Percentiles rank a stretch among this genome's conserved stretches.
phyloP scores from a whole-genome alignment of 2,329 filamentous ascomycete species.

The Sarocladiaceae sp. region DNA sequence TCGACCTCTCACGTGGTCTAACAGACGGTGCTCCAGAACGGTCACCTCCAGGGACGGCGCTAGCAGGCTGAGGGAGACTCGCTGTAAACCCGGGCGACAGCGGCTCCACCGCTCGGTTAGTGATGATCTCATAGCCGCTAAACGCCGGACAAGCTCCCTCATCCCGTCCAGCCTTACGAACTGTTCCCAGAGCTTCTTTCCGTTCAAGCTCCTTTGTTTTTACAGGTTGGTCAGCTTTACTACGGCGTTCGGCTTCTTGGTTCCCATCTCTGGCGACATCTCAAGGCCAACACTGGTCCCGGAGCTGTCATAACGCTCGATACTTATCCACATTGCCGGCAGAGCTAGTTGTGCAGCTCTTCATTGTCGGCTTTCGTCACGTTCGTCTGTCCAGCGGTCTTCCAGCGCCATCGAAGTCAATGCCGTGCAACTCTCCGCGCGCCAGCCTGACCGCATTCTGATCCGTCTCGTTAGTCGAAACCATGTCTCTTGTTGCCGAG shows the following conservation, averaged over 20 bases:
- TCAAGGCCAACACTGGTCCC: too few relatives aligned
- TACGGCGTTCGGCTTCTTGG: too few relatives aligned
- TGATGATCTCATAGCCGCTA: conserved; percentile 8
- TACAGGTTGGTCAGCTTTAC: background rate
- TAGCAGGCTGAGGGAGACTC: background rate
- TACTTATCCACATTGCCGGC: too few relatives aligned
- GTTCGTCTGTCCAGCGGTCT: background rate
- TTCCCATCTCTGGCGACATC: too few relatives aligned
- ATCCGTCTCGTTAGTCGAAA: background rate
- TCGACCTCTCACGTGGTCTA: background rate
- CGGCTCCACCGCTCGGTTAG: background rate
- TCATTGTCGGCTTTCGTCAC: background rate
- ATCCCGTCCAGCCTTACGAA: background rate
- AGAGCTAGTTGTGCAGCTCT: too few relatives aligned
- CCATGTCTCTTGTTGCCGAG: conserved; percentile 46
- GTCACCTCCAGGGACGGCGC: background rate
- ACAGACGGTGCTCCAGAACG: background rate
- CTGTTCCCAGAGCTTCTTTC: background rate
- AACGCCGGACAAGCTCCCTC: background rate
- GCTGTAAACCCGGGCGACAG: background rate
- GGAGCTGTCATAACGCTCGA: too few relatives aligned
- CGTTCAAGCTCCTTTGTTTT: background rate
- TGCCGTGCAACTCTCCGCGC: background rate
- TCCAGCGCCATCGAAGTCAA: background rate
- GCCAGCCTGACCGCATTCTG: too few relatives aligned